Base-by-base conservation (phyloP, 306 rosid species). In the Canavalia ensiformis region DNA sequence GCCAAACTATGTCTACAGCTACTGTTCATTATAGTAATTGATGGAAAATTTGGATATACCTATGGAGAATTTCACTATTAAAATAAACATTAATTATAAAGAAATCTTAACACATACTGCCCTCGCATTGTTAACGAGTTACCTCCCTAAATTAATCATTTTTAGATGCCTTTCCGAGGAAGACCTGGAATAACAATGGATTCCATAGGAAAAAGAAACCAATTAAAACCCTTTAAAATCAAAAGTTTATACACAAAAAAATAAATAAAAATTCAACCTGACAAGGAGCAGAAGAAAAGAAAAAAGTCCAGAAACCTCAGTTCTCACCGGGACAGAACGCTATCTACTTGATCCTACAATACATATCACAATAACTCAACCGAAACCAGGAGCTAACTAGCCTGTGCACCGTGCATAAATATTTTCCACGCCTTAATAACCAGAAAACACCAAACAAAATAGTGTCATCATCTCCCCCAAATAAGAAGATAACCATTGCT, bases 381-480 rank as follows among this genome's bases (percentile, higher is more conserved):
- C 52, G 4, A n/a, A 65, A 74, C 37, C 46, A 42, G 60, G 25
- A 18, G 25, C 25, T 18, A 18, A 18, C 25, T 42, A 54, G 50
- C 66, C 47, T 37, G 76, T 55, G 68, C 64, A 13, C 11, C 45
- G 69, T 8, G 33, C 82, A 59, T 4, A 69, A 69, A 35, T 29
- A 58, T 39, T 50, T 60, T 62, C 56, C 68, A 44, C 2, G 3
- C 28, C 11, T 8, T 1, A 42, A 63, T 33, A 63, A 47, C 73
- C 83, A 55, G 71, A 78, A 78, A 50, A 62, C 70, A 55, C 13
- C 25, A 65, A 54, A 64, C 41, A 75, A 41, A 78, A 67, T 11
- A 68, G 55, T 33, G 42, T 18, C 57, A 68, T 76, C 35, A 45
- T 35, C 70, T 28, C 82, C 64, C 79, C n/a, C 31, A 75, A 74